Evolutionary conservation across 345 rosid genomes (phyloP), one percentile per base, ranked within the genome.

Genomic region (Erysimum cheiranthoides): DNA sequence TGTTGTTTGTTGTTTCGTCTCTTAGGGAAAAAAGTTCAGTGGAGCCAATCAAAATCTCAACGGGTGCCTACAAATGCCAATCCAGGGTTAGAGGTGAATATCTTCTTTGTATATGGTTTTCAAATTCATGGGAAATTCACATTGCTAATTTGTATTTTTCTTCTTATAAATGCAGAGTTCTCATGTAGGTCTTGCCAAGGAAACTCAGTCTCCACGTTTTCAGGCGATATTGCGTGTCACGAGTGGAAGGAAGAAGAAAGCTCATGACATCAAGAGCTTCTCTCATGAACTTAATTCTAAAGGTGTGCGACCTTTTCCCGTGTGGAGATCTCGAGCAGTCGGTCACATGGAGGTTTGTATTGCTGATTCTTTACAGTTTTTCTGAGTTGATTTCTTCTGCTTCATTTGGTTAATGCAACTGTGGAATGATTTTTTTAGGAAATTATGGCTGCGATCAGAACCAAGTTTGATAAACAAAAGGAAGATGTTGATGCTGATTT

Each of bases 281-380:
- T 95, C 99, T 73, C 98, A 92, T 32, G 97, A 95, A 78, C 98
- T 95, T 51, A 95, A 92, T 80, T 95, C 99, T 32, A 95, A 90
- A 85, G 99, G 99, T 17, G 99, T 95, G 1, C 73, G 90, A 42
- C 94, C 98, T 65, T 95, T 92, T 71, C 98, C 98, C 1, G 84
- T 92, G 46, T 84, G 92, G 94, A 92, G 84, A 78, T 87, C 98
- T 54, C 89, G 96, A 31, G 97, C 94, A 17, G 77, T 86, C 9
- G 97, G 93, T 8, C 98, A 89, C 77, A 85, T 95, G 94, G 99
- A 92, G 93, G 97, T 91, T 67, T 7, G 51, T 71, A 39, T 51
- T 64, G 54, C 11, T 63, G 32, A 36, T 25, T 51, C 42, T 14
- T 30, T 40, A 10, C 40, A 46, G 27, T 36, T 54, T 27, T 70